Evolutionary conservation across 805 yeast species (phyloP), one percentile per base, ranked within the genome.

Genomic region (Candida golubevii): DNA sequence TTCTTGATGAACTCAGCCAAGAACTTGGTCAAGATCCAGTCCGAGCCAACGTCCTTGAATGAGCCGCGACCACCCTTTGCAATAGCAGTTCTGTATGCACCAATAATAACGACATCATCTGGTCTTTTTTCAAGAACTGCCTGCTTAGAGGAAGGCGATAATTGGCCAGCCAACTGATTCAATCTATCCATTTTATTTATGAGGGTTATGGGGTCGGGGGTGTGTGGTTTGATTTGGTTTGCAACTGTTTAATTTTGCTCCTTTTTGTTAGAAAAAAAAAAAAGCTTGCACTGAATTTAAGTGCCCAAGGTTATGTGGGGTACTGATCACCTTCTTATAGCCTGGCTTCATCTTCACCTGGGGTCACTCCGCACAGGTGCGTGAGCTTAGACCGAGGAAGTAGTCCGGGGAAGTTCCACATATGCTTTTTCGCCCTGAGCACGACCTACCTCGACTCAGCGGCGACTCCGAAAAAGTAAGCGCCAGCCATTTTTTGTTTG

Each of bases 81-180:
- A 49, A 88, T 74, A 28, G 98, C 91, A 3, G 97, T 87, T 70
- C 98, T 80, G 73, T 86, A 83, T 30, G 97, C 96, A 39, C 81
- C 83, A 32, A 88, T 89, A 45, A 91, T 81, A 36, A 91, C 97
- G 33, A 91, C 95, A 64, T 91, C 98, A 54, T 87, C 88, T 4
- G 91, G 83, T 65, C 78, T 75, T 67, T 85, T 83, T 49, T 76
- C 72, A 45, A 65, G 57, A 42, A 78, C 53, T 46, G 71, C 55
- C 56, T 69, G 71, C 51, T 67, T 70, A 35, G 74, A 55, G 35
- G 66, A 64, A 35, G 72, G 72, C 44, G 54, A 61, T 54, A 71
- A 62, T 58, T 71, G 75, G 42, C 74, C 74, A 39, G 68, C 60
- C 61, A 71, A 65, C 60, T 70, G 75, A 53, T 68, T 69, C 54